Base-by-base conservation (phyloP, 768 basidiomycete species). In the Amanita rubescens region DNA sequence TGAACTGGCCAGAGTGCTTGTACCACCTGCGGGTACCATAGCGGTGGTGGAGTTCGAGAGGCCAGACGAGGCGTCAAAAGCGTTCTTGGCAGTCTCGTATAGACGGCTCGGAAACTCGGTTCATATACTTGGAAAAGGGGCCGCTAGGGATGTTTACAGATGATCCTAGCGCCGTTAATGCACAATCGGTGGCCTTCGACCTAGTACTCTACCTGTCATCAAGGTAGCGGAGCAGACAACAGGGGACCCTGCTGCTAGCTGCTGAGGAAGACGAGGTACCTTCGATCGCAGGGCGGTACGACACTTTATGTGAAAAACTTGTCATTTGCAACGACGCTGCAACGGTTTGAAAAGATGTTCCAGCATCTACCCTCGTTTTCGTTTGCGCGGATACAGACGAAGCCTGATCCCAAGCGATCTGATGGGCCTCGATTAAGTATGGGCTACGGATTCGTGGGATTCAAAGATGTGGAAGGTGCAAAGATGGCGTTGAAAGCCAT, bases 401-500 rank as follows among this genome's bases (percentile, higher is more conserved):
- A 96, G 66, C 82, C 87, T 0, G 90, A 95, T 67, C 85, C 91
- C 0, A 90, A 90, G 62, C 75, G 79, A 8, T 78, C 82, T 2
- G 74, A 75, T 0, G 75, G 76, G 10, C 64, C 61, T 9, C 75
- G 80, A 46, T 70, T 96, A 47, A 93, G 90, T 65, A 95, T 94
- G 91, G 95, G 95, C 0, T 97, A 94, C 65, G 96, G 95, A 0
- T 99, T 99, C 60, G 78, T 95, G 30, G 94, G 94, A 5, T 98
- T 98, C 74, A 81, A 80, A 64, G 84, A 83, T 24, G 66, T 64
- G 0, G 88, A 89, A 8, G 80, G 75, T 9, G 94, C 95, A 45
- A 76, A 76, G 66, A 81, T 77, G 58, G 95, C 87, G 19, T 58
- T 89, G 62, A 81, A 81, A 62, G 84, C 84, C 46, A 78, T 94